phyloP scores from a whole-genome alignment of 2,329 filamentous ascomycete species.

The Fonsecaea pedrosoi region DNA sequence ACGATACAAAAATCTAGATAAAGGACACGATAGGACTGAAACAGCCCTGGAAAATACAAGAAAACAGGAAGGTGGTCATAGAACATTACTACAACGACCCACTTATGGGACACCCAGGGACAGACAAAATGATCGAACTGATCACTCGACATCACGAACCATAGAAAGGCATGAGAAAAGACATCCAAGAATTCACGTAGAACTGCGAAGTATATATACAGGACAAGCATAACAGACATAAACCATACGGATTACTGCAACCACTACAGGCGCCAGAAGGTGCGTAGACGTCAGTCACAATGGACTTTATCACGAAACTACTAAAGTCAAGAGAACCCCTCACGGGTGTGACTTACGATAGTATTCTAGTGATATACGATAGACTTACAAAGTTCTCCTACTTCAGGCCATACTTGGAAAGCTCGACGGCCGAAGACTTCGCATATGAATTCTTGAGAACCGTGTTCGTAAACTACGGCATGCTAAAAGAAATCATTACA shows the following conservation, averaged over 20 bases:
- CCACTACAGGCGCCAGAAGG: constrained; percentile 1
- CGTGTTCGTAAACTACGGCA: neutral
- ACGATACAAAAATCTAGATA: neutral
- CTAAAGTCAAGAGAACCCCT: constrained; percentile 12
- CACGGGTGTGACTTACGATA: constrained; percentile 1
- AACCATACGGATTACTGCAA: constrained; percentile 10
- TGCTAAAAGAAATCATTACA: neutral
- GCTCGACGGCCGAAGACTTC: neutral
- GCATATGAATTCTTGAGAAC: constrained; percentile 4
- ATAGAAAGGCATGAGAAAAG: constrained; percentile 23
- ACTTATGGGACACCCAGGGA: constrained; percentile 18
- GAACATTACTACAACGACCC: constrained; percentile 17
- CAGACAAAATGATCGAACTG: constrained; percentile 30
- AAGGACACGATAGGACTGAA: too few relatives aligned
- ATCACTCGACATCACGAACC: constrained; percentile 17
- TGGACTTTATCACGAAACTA: constrained; percentile 19
- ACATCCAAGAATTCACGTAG: constrained; percentile 26
- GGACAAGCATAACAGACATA: constrained; percentile 26
- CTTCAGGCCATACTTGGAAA: constrained; percentile 7
- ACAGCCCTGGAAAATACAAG: neutral
- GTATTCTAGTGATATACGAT: neutral
- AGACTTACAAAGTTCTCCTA: neutral
- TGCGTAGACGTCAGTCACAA: neutral
- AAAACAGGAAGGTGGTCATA: constrained; percentile 18
- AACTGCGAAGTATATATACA: constrained; percentile 22